Conservation (phyloP, 1,284 basidiomycete genomes). For the Cryptococcus sp. region DNA sequence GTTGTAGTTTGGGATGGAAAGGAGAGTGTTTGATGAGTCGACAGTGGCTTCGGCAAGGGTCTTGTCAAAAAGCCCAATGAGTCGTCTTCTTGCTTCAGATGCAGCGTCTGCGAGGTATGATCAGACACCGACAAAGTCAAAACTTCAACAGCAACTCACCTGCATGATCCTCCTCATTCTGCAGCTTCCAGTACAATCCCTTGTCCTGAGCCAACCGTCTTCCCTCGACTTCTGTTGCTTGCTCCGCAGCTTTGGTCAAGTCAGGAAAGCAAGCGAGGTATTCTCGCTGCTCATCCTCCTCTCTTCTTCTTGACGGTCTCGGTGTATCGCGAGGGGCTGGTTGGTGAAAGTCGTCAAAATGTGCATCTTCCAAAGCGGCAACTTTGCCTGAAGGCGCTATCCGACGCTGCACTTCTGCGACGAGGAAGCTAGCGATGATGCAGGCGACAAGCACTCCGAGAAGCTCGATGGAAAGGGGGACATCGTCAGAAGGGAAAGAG, state of each 20-base stretch:
- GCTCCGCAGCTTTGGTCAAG: slow-evolving; percentile 6
- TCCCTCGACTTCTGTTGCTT: neutral
- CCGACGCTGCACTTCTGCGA: no score
- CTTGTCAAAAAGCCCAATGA: slow-evolving; percentile 28
- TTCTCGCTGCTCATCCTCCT: no score
- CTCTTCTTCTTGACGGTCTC: no score
- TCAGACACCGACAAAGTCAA: neutral
- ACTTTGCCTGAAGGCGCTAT: no score
- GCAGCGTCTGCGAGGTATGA: slow-evolving; percentile 19
- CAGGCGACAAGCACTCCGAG: no score
- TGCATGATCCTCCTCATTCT: slow-evolving; percentile 37
- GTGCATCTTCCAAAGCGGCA: no score
- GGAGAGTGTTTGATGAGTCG: slow-evolving; percentile 20
- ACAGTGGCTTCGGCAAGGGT: slow-evolving; percentile 20
- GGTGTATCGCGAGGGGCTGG: no score
- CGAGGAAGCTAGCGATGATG: no score
- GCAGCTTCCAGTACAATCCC: slow-evolving; percentile 57
- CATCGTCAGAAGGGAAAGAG: no score
- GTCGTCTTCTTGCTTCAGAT: slow-evolving; percentile 20
- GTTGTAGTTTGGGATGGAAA: slow-evolving; percentile 22
- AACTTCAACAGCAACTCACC: slow-evolving; percentile 17
- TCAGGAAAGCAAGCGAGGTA: slow-evolving; percentile 5
- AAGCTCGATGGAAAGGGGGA: no score
- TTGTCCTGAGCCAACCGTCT: slow-evolving; percentile 66
- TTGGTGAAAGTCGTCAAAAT: no score